Percentiles rank a stretch among this genome's conserved stretches.
Evolutionary conservation across 495 filamentous ascomycete genomes (phyloP).

Genomic region (Viridothelium virens): DNA sequence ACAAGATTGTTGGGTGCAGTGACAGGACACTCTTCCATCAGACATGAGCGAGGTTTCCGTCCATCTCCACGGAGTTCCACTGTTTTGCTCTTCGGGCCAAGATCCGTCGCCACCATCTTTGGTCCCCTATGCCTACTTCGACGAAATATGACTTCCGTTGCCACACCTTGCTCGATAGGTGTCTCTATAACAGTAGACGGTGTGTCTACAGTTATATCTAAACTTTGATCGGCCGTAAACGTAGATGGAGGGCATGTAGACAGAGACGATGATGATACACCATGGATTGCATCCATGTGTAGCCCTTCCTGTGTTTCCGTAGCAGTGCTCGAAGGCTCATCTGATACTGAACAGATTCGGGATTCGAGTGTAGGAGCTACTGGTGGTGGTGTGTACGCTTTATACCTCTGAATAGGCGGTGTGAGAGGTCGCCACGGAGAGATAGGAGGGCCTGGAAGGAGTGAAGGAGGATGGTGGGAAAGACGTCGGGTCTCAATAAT

Average conservation of each 20-base stretch:
- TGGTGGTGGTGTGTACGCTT: neutral
- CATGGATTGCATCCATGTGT: neutral
- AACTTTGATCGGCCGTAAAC: neutral
- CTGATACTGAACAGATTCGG: neutral
- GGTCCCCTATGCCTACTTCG: neutral
- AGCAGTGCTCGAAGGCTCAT: neutral
- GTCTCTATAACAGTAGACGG: neutral
- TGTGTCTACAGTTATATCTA: neutral
- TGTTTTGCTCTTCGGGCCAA: neutral
- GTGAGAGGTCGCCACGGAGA: neutral
- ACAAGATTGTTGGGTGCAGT: neutral
- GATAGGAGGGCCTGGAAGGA: neutral
- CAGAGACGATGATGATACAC: neutral
- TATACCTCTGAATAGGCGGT: neutral
- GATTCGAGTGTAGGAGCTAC: neutral
- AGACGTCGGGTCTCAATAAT: neutral
- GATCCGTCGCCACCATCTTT: neutral
- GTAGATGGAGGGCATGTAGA: neutral
- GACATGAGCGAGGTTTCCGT: neutral
- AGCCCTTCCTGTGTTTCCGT: neutral
- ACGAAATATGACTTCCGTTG: neutral
- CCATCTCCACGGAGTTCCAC: neutral
- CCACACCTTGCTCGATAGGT: neutral
- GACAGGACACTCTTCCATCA: neutral
- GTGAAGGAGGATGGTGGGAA: neutral